Conservation (phyloP, 2,329 filamentous ascomycete species). For the Penicillium italicum region DNA sequence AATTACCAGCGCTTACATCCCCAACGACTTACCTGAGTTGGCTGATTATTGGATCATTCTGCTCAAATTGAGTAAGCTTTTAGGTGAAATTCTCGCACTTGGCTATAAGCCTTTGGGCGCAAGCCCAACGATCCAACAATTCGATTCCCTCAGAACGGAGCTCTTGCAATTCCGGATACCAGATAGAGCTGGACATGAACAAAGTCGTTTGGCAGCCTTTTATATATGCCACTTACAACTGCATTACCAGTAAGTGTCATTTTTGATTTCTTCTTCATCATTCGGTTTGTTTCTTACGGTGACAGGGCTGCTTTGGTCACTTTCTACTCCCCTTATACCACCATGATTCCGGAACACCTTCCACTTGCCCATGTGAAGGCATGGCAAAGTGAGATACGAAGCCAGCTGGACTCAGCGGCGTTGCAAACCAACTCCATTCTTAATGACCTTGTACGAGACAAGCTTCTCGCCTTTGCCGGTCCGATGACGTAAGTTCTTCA, state of each 20-base stretch:
- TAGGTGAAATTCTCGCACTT: constrained; percentile 25
- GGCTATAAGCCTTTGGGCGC: constrained; percentile 23
- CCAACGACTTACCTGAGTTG: constrained; percentile 20
- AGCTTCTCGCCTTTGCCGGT: constrained; percentile 21
- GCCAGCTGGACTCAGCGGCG: constrained; percentile 18
- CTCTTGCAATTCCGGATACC: constrained; percentile 11
- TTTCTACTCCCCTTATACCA: constrained; percentile 29
- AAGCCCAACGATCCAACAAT: constrained; percentile 13
- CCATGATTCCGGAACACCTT: constrained; percentile 19
- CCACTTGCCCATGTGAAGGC: constrained; percentile 2
- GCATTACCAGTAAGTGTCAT: constrained; percentile 27
- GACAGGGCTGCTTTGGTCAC: constrained; percentile 27
- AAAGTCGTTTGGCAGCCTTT: constrained; percentile 17
- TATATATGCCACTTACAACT: constrained; percentile 28
- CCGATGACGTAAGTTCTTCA: constrained; percentile 27
- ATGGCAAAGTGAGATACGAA: constrained; percentile 25
- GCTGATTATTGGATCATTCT: constrained; percentile 27
- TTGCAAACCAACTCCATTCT: constrained; percentile 27
- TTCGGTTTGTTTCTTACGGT: not conserved
- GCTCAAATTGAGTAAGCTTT: constrained; percentile 24
- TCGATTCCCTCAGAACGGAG: constrained; percentile 18
- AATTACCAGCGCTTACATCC: constrained; percentile 16
- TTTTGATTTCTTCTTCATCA: not conserved
- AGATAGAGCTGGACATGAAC: constrained; percentile 2
- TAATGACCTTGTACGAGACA: constrained; percentile 26